Percentiles rank a stretch among this genome's conserved stretches.
Conservation (phyloP, 2,329 filamentous ascomycete species). For the Ambrosiella xylebori region DNA sequence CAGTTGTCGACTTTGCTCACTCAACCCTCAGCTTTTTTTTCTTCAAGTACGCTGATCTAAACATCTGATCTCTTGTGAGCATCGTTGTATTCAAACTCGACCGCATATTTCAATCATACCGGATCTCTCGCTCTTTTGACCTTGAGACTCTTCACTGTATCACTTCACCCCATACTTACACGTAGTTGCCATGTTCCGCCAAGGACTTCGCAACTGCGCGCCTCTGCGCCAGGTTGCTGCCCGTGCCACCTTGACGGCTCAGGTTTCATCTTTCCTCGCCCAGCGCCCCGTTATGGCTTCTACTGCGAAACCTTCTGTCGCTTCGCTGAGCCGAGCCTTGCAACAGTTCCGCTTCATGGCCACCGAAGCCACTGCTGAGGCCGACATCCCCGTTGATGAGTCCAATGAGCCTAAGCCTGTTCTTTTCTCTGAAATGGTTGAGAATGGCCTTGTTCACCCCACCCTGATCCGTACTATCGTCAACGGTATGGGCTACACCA, state of each 20-base stretch:
- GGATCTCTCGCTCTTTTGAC: neutral
- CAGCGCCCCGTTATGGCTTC: constrained; percentile 5
- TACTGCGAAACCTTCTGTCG: constrained; percentile 5
- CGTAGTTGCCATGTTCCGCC: constrained; percentile 13
- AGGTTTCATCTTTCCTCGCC: constrained; percentile 4
- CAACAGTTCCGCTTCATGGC: constrained; percentile 13
- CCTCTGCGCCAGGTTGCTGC: constrained; percentile 12
- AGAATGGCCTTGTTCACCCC: constrained; percentile 36
- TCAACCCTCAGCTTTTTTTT: too few relatives aligned
- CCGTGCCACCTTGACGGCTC: constrained; percentile 4
- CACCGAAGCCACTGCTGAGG: constrained; percentile 11
- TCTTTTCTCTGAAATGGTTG: constrained; percentile 28
- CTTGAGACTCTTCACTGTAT: neutral
- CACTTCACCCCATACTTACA: neutral
- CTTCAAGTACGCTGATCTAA: too few relatives aligned
- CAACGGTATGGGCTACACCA: constrained; percentile 54
- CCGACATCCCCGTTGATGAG: neutral
- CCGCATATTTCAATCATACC: neutral
- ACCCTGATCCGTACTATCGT: constrained; percentile 53
- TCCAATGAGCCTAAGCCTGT: constrained; percentile 17
- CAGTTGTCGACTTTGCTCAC: too few relatives aligned
- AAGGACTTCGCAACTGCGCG: constrained; percentile 12
- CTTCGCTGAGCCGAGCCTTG: constrained; percentile 10
- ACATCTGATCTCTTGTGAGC: too few relatives aligned
- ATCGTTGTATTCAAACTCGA: neutral